phyloP scores from a whole-genome alignment of 495 filamentous ascomycete genomes.

The Hypoxylon fuscum region DNA sequence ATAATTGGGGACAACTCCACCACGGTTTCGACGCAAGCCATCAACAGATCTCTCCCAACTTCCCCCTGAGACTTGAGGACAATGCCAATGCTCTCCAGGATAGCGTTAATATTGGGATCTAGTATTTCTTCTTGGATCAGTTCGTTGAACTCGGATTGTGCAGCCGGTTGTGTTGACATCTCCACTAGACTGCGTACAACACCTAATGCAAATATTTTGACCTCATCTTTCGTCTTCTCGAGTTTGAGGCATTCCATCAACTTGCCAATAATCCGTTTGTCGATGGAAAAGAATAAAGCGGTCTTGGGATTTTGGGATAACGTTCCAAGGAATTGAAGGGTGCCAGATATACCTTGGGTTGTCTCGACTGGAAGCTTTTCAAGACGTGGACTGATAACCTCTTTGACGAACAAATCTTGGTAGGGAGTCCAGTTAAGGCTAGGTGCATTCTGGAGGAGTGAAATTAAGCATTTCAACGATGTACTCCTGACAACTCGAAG shows the following conservation, averaged over 20 bases:
- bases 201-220: conserved; percentile 82
- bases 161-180: conserved; percentile 60
- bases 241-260: conserved; percentile 76
- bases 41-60: conserved; percentile 73
- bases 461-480: conserved; percentile 79
- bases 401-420: conserved; percentile 71
- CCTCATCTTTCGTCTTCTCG: conserved; percentile 84
- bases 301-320: conserved; percentile 76
- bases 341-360: conserved; percentile 84
- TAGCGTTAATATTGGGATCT: conserved; percentile 71
- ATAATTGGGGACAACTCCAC: conserved; percentile 79
- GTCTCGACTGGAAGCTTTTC: conserved; percentile 86
- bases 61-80: conserved; percentile 67
- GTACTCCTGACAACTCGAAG: conserved; percentile 75
- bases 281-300: conserved; percentile 72
- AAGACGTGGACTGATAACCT: conserved; percentile 78
- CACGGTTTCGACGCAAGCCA: conserved; percentile 78
- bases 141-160: conserved; percentile 64
- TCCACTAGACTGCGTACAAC: conserved; percentile 73
- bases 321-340: conserved; percentile 79
- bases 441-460: conserved; percentile 74
- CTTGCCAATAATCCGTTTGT: conserved; percentile 69
- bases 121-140: conserved; percentile 71
- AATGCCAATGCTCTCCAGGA: conserved; percentile 71
- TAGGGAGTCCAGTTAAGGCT: conserved; percentile 76